A percentile compares a stretch with the other conserved stretches of the same genome.
Evolutionary conservation across 2,329 filamentous ascomycete genomes (phyloP).

Genomic region (Didymella pinodella): DNA sequence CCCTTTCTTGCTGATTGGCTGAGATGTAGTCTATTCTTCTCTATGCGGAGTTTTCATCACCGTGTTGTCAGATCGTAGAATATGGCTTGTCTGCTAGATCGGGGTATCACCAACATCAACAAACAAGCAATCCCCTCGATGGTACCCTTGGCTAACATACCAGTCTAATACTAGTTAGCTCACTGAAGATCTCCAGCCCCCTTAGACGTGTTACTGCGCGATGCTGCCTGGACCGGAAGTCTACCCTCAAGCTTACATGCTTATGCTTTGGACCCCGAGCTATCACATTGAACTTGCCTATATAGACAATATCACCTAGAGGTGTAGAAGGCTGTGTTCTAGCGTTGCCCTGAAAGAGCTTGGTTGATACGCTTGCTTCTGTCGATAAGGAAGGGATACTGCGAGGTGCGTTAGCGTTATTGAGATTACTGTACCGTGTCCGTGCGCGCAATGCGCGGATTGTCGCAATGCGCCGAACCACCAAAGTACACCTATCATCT

Average conservation of each 20-base stretch:
- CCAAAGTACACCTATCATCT: too few species aligned
- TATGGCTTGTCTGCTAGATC: background rate
- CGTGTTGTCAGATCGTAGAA: too few species aligned
- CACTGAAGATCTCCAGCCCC: slow-evolving; percentile 19
- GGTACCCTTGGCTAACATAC: slow-evolving; percentile 57
- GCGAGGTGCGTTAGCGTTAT: background rate
- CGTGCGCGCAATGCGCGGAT: too few species aligned
- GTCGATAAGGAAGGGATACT: background rate
- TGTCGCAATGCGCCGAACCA: too few species aligned
- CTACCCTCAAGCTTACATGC: background rate
- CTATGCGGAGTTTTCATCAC: background rate
- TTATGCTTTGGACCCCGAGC: background rate
- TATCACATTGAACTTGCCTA: background rate
- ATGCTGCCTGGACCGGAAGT: background rate
- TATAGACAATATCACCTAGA: background rate
- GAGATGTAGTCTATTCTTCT: background rate
- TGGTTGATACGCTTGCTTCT: background rate
- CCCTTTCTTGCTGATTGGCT: too few species aligned
- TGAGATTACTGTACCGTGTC: background rate
- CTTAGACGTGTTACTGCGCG: background rate
- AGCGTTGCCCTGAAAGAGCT: background rate
- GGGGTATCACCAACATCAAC: background rate
- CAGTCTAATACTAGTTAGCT: slow-evolving; percentile 50
- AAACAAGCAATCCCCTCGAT: slow-evolving; percentile 10
- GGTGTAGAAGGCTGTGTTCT: background rate